Evolutionary conservation across 129 eudicot genomes (phyloP).

Genomic region (Dittrichia graveolens): DNA sequence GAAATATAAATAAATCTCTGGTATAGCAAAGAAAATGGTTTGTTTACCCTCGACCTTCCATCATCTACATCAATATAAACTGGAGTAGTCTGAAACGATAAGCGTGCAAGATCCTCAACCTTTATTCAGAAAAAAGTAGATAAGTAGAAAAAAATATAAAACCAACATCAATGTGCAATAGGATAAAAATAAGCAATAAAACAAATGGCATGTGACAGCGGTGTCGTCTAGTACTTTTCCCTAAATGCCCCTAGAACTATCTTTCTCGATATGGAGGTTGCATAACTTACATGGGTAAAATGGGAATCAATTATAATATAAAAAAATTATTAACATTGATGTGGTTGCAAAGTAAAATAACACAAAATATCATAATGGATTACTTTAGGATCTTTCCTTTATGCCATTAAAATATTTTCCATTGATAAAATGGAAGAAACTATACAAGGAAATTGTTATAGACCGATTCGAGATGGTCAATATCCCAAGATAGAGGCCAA

Average conservation of each 20-base stretch:
- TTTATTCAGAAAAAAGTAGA: too few relatives aligned
- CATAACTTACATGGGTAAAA: not conserved
- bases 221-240: not conserved
- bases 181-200: not conserved
- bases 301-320: too few relatives aligned
- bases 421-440: too few relatives aligned
- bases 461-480: too few relatives aligned
- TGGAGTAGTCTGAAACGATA: conserved; percentile 76
- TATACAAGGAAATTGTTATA: too few relatives aligned
- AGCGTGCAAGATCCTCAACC: conserved; percentile 94
- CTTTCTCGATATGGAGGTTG: not conserved
- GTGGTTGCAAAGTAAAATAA: not conserved
- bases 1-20: not conserved
- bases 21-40: not conserved
- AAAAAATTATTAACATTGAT: not conserved
- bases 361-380: not conserved
- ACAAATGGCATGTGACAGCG: not conserved
- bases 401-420: not conserved
- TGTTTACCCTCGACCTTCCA: conserved; percentile 73
- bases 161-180: not conserved
- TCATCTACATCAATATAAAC: conserved; percentile 83
- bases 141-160: conserved; percentile 4
- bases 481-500: too few relatives aligned
- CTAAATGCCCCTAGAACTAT: not conserved
- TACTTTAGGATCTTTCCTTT: not conserved